Conservation (phyloP, 2,329 filamentous ascomycete genomes). For the Ambrosiella xylebori region DNA sequence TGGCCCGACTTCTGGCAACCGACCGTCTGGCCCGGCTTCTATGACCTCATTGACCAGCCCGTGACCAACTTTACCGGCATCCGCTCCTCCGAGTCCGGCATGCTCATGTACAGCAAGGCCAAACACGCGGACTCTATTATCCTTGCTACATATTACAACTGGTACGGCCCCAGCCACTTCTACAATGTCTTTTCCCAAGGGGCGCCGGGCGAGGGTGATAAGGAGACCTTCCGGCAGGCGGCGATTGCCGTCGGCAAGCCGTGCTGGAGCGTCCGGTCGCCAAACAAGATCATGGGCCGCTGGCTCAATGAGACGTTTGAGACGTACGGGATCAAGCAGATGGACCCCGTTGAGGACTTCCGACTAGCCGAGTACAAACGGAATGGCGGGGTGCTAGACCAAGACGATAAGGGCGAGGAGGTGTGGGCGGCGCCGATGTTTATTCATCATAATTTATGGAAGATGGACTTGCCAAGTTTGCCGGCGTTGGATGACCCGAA, state of each 20-base stretch:
- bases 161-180: constrained; percentile 33
- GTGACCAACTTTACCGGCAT: constrained; percentile 19
- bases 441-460: constrained; percentile 23
- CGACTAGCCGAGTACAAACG: constrained; percentile 14
- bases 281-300: constrained; percentile 19
- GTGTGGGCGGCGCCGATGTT: constrained; percentile 18
- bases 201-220: constrained; percentile 27
- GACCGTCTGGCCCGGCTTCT: constrained; percentile 26
- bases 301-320: constrained; percentile 17
- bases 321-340: constrained; percentile 18
- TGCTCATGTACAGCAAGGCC: constrained; percentile 31
- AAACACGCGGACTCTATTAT: constrained; percentile 29
- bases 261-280: constrained; percentile 24
- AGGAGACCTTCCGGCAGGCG: constrained; percentile 30
- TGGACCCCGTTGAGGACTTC: constrained; percentile 19
- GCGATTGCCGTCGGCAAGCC: constrained; percentile 24
- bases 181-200: constrained; percentile 31
- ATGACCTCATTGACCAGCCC: constrained; percentile 24
- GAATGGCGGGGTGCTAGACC: constrained; percentile 10
- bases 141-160: constrained; percentile 37
- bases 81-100: constrained; percentile 29
- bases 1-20: constrained; percentile 39
- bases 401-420: constrained; percentile 12
- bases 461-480: constrained; percentile 20
- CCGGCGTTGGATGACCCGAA: constrained; percentile 6